Percentiles rank a stretch among this genome's conserved stretches.
Evolutionary conservation across 306 rosid genomes (phyloP).

Genomic region (Cyclanthera cordifolia): DNA sequence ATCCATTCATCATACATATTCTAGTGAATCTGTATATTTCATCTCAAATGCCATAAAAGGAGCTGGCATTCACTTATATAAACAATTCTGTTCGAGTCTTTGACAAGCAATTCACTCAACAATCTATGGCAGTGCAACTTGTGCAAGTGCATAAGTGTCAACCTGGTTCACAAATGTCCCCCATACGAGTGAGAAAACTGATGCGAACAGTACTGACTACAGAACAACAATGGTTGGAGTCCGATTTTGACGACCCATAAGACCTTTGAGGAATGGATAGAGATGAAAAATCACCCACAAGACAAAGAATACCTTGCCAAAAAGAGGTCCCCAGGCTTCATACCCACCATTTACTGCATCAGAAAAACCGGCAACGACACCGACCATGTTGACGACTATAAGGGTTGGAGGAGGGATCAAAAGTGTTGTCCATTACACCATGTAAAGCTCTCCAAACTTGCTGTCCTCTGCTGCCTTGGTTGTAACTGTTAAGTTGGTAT

Average conservation of each 20-base stretch:
- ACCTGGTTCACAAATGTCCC: constrained; percentile 67
- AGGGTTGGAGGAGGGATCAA: constrained; percentile 85
- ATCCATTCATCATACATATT: neutral
- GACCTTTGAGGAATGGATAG: constrained; percentile 96
- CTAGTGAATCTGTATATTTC: neutral
- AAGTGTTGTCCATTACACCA: constrained; percentile 88
- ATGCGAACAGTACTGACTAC: constrained; percentile 86
- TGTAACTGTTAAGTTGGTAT: constrained; percentile 92
- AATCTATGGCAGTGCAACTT: constrained; percentile 70
- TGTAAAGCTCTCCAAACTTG: constrained; percentile 80
- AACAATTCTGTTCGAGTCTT: neutral
- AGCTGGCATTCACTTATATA: neutral
- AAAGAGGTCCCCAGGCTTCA: constrained; percentile 91
- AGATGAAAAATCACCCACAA: constrained; percentile 92
- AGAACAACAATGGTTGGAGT: constrained; percentile 90
- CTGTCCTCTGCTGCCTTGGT: constrained; percentile 73
- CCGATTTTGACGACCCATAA: constrained; percentile 92
- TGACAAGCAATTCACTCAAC: constrained; percentile 28
- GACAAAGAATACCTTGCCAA: constrained; percentile 90
- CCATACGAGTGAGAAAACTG: constrained; percentile 92
- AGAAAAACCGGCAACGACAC: constrained; percentile 92
- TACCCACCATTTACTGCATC: constrained; percentile 89
- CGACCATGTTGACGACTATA: constrained; percentile 70
- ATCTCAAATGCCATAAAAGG: neutral
- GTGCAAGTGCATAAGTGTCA: constrained; percentile 37